Evolutionary conservation across 2,329 filamentous ascomycete species (phyloP).

Genomic region (Cladosporium sp.): DNA sequence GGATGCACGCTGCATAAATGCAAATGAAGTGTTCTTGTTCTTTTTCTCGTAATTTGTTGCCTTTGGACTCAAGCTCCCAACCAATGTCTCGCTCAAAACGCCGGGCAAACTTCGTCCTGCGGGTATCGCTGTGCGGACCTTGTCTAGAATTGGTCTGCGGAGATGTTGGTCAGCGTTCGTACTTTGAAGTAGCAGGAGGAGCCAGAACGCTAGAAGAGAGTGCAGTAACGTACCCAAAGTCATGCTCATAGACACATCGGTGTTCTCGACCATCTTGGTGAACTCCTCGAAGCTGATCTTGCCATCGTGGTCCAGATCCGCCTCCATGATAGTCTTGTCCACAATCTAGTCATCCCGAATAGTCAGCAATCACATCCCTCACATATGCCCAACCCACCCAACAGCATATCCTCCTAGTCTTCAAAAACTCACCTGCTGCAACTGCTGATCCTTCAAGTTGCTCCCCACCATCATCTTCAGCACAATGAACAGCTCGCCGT

Average conservation of each 20-base stretch:
- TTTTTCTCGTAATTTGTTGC: conserved; percentile 10
- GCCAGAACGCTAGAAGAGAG: too few relatives aligned
- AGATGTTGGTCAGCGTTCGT: not conserved
- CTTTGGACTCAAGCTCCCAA: not conserved
- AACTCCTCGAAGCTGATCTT: conserved; percentile 99
- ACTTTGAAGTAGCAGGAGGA: too few relatives aligned
- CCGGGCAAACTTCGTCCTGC: conserved; percentile 4
- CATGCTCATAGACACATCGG: conserved; percentile 70
- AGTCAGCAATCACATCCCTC: not conserved
- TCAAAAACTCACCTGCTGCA: conserved; percentile 67
- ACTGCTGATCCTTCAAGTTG: conserved; percentile 97
- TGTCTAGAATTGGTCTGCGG: conserved; percentile 13
- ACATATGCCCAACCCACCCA: not conserved
- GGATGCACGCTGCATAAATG: conserved; percentile 12
- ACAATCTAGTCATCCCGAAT: conserved; percentile 68
- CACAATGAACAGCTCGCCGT: conserved; percentile 98
- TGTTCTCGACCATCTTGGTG: conserved; percentile 97
- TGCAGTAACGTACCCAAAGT: conserved; percentile 55
- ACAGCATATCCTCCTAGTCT: not conserved
- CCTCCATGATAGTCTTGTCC: conserved; percentile 99
- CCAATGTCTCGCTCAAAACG: not conserved
- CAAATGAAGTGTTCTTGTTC: conserved; percentile 3
- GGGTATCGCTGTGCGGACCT: conserved; percentile 12
- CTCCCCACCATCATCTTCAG: conserved; percentile 99
- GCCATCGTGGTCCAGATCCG: conserved; percentile 90